Conservation (phyloP, 768 basidiomycete species). For the Boletus huronensis region DNA sequence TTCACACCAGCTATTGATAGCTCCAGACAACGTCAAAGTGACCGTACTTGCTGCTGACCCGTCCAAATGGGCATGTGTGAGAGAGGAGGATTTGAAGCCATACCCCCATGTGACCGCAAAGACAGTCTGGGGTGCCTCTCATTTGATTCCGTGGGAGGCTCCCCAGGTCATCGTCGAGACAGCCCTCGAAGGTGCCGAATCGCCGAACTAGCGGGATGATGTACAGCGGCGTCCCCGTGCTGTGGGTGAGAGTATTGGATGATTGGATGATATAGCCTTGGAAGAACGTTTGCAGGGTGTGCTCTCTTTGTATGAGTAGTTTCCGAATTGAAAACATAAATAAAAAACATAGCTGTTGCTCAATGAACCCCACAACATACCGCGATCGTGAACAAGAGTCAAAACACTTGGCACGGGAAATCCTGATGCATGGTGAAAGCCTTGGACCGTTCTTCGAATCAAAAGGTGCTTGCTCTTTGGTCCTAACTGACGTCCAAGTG, state of each 20-base stretch:
- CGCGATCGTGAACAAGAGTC: too few species aligned
- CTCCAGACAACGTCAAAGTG: constrained; percentile 11
- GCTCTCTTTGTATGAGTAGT: too few species aligned
- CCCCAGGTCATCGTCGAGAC: constrained; percentile 13
- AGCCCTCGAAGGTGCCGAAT: constrained; percentile 1
- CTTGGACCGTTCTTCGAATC: too few species aligned
- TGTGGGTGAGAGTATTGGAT: not conserved
- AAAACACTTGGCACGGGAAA: too few species aligned
- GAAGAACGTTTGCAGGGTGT: too few species aligned
- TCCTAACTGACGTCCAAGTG: too few species aligned
- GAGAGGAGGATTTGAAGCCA: not conserved
- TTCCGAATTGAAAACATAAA: too few species aligned
- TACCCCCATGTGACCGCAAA: constrained; percentile 4
- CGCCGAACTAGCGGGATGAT: not conserved
- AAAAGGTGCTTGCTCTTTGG: too few species aligned
- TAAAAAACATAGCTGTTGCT: too few species aligned
- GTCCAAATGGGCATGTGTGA: not conserved
- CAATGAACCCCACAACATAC: too few species aligned
- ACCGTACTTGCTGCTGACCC: constrained; percentile 16
- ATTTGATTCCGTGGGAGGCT: constrained; percentile 13
- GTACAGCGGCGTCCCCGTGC: not conserved
- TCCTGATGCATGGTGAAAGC: too few species aligned
- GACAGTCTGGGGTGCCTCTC: constrained; percentile 11
- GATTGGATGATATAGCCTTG: not conserved
- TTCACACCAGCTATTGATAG: not conserved